Evolutionary conservation across 345 rosid genomes (phyloP).

Genomic region (Conringia planisiliqua): DNA sequence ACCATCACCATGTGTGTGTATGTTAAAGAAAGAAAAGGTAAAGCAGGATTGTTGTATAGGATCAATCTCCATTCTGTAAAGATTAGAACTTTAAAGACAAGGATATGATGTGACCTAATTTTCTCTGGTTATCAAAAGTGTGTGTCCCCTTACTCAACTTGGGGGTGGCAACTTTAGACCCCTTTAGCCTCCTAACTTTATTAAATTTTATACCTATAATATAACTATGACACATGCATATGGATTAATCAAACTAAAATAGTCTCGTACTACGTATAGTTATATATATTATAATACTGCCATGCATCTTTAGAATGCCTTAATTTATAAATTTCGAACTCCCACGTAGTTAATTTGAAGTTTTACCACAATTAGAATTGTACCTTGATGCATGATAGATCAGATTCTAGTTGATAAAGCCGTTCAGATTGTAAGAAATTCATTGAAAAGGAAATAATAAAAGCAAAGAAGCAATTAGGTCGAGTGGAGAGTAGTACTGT

Average conservation of each 20-base stretch:
- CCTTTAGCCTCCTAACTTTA: conserved; percentile 10
- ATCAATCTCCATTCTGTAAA: conserved; percentile 28
- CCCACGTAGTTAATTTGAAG: neutral
- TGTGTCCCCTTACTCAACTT: conserved; percentile 15
- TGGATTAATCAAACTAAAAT: conserved; percentile 6
- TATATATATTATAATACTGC: neutral
- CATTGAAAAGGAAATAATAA: neutral
- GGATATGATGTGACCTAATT: conserved; percentile 17
- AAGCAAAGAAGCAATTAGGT: neutral
- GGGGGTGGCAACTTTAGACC: conserved; percentile 27
- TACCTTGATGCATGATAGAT: neutral
- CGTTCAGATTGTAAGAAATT: neutral
- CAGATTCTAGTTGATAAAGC: neutral
- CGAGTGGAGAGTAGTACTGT: neutral
- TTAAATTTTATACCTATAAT: neutral
- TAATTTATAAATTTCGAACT: neutral
- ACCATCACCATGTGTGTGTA: conserved; percentile 18
- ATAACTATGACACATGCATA: neutral
- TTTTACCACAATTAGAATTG: neutral
- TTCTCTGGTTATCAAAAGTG: conserved; percentile 23
- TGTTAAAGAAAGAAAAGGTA: conserved; percentile 15
- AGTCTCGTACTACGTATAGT: neutral
- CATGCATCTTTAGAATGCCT: neutral
- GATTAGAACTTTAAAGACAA: conserved; percentile 22
- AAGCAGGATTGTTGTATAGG: conserved; percentile 6